These are phyloP conservation scores for Achlya hypogyna DNA, from an alignment of 352 stramenopile species.

Conservation along the genomic window DNA sequence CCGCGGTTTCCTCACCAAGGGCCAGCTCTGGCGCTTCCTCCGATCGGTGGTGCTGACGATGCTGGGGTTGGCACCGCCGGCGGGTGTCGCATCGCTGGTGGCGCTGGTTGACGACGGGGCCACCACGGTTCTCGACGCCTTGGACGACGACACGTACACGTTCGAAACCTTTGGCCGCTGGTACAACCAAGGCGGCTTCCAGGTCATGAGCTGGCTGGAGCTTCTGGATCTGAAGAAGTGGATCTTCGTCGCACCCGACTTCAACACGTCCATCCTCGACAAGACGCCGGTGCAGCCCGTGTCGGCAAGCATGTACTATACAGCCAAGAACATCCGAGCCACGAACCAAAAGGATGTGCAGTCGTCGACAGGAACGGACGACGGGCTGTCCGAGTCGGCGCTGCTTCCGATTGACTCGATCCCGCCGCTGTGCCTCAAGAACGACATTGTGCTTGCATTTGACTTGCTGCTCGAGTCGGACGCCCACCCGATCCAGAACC, in stretches of 20 bases:
- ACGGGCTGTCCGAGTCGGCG: slow-evolving; percentile 10
- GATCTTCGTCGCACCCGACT: slow-evolving; percentile 62
- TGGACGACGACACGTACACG: slow-evolving; percentile 55
- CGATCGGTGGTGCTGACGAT: slow-evolving; percentile 68
- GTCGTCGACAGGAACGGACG: slow-evolving; percentile 10
- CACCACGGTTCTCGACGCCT: slow-evolving; percentile 63
- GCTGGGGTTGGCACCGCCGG: slow-evolving; percentile 58
- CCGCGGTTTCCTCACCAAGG: slow-evolving; percentile 64
- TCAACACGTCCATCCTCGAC: slow-evolving; percentile 57
- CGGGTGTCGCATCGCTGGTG: slow-evolving; percentile 46
- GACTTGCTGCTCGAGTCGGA: slow-evolving; percentile 60
- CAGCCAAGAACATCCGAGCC: slow-evolving; percentile 74
- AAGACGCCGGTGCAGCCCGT: slow-evolving; percentile 56
- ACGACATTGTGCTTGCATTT: slow-evolving; percentile 78
- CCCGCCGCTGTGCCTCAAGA: slow-evolving; percentile 65
- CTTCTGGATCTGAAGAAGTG: slow-evolving; percentile 79
- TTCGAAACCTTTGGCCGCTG: slow-evolving; percentile 81
- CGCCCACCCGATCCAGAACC: slow-evolving; percentile 52
- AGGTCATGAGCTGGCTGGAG: slow-evolving; percentile 77
- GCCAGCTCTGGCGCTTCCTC: slow-evolving; percentile 80
- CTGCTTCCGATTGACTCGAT: slow-evolving; percentile 31
- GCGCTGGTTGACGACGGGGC: slow-evolving; percentile 71
- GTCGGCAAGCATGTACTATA: slow-evolving; percentile 74
- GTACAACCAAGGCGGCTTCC: slow-evolving; percentile 77
- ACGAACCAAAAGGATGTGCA: slow-evolving; percentile 44